Conservation (phyloP, 306 rosid genomes). For the Benincasa hispida region DNA sequence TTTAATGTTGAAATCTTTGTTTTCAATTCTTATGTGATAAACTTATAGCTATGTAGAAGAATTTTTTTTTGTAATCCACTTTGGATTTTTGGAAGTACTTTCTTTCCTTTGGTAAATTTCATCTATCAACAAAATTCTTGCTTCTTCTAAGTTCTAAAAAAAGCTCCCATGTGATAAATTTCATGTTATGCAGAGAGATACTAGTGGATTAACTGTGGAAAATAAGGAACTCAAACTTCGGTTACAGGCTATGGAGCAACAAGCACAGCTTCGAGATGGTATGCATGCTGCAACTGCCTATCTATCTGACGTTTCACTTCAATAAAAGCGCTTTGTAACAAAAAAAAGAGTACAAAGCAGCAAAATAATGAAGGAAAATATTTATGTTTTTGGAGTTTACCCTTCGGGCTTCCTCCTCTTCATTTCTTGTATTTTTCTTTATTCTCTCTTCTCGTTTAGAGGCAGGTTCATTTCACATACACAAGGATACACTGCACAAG, state of each 20-base stretch:
- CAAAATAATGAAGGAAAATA: neutral
- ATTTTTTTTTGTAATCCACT: neutral
- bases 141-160: neutral
- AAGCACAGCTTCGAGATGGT: constrained; percentile 91
- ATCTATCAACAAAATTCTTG: neutral
- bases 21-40: neutral
- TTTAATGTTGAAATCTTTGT: neutral
- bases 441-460: neutral
- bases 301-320: neutral
- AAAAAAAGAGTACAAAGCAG: neutral
- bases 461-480: neutral
- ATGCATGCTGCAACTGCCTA: neutral
- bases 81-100: neutral
- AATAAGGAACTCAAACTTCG: constrained; percentile 90
- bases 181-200: constrained; percentile 70
- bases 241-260: constrained; percentile 74
- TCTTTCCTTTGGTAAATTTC: neutral
- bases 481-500: neutral
- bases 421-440: neutral
- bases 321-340: neutral
- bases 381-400: neutral
- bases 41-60: neutral
- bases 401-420: neutral
- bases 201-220: constrained; percentile 46
- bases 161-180: neutral